phyloP scores from a whole-genome alignment of 1,139 yeast genomes.

The Suhomyces anneliseae region DNA sequence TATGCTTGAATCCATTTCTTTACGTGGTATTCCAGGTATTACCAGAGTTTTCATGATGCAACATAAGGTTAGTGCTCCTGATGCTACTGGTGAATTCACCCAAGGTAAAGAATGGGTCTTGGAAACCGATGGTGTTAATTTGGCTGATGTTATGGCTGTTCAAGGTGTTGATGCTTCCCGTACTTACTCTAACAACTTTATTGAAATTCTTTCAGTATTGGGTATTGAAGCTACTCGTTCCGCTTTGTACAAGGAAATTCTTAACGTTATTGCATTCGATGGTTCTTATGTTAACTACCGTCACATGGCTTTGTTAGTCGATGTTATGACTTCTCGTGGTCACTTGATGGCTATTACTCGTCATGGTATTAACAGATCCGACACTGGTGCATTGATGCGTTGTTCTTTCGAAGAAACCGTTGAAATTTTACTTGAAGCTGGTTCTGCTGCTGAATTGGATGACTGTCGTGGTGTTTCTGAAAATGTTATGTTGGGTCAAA shows the following conservation, averaged over 20 bases:
- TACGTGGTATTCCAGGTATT: conserved; percentile 95
- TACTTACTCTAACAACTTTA: conserved; percentile 93
- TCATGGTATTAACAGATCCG: conserved; percentile 98
- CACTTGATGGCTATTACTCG: conserved; percentile 98
- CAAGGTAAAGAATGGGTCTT: conserved; percentile 96
- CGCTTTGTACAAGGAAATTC: conserved; percentile 88
- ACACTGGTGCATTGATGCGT: conserved; percentile 98
- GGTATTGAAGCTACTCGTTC: conserved; percentile 99
- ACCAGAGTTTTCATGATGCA: conserved; percentile 93
- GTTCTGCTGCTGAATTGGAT: conserved; percentile 95
- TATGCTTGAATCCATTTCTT: conserved; percentile 91
- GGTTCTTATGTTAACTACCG: conserved; percentile 99
- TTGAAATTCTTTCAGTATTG: conserved; percentile 88
- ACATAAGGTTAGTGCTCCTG: conserved; percentile 78
- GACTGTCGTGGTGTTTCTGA: conserved; percentile 99
- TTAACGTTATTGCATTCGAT: conserved; percentile 97
- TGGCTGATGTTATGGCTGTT: conserved; percentile 92
- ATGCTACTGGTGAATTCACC: conserved; percentile 79
- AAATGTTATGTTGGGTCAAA: conserved; percentile 95
- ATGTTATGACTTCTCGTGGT: conserved; percentile 98
- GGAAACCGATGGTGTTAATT: conserved; percentile 97
- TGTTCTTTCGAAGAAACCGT: conserved; percentile 99
- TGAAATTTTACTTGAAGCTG: conserved; percentile 95
- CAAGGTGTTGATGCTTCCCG: conserved; percentile 91
- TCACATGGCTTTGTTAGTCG: conserved; percentile 96